Percentiles rank a stretch among this genome's conserved stretches.
These are phyloP conservation scores for Oehlia diaphana DNA, from an alignment of 192 early-diverging fungal genomes.

Conservation along the genomic window DNA sequence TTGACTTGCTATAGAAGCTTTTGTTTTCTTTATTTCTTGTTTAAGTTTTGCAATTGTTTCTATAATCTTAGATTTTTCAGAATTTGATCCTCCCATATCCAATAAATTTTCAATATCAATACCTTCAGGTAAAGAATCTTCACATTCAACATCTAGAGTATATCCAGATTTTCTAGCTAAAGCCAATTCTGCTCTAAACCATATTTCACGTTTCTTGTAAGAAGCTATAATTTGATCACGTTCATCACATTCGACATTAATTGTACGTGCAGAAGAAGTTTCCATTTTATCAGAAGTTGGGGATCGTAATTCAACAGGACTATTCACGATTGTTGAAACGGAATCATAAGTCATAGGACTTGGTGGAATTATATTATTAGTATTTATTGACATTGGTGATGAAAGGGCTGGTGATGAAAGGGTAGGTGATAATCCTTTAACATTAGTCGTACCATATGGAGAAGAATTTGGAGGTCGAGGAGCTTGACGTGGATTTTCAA, in stretches of 20 bases:
- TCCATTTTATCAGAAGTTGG: neutral
- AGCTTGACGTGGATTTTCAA: slow-evolving; percentile 1
- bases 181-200: slow-evolving; percentile 46
- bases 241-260: slow-evolving; percentile 26
- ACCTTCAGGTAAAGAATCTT: slow-evolving; percentile 29
- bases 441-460: neutral
- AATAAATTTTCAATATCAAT: slow-evolving; percentile 36
- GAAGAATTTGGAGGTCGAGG: neutral
- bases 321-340: neutral
- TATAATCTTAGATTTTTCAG: slow-evolving; percentile 51
- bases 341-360: neutral
- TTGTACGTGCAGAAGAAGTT: neutral
- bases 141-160: slow-evolving; percentile 18
- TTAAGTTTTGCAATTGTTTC: slow-evolving; percentile 49
- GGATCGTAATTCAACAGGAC: neutral
- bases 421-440: neutral
- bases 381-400: neutral
- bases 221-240: slow-evolving; percentile 33
- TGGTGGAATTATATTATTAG: neutral
- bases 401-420: neutral
- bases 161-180: slow-evolving; percentile 39
- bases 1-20: slow-evolving; percentile 31
- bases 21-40: slow-evolving; percentile 45
- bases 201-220: slow-evolving; percentile 47
- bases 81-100: slow-evolving; percentile 39